These are phyloP conservation scores for Heterobasidion irregulare DNA, from an alignment of 1,284 basidiomycete species.

Conservation along the genomic window DNA sequence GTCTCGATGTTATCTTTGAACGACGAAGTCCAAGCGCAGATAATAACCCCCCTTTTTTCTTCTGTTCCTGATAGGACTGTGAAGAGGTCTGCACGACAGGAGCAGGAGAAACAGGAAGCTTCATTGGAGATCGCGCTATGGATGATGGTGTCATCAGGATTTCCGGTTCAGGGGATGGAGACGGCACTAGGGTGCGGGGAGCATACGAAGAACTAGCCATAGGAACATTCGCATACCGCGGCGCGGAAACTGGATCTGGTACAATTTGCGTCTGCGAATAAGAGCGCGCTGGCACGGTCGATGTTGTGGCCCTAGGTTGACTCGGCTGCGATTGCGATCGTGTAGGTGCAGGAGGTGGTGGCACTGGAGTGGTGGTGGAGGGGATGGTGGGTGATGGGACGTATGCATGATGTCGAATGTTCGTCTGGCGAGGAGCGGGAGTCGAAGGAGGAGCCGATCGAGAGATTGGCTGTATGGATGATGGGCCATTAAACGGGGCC, in stretches of 20 bases:
- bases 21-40: conserved; percentile 23
- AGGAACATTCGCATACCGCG: not conserved
- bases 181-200: conserved; percentile 6
- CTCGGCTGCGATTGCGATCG: conserved; percentile 9
- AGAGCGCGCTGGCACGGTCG: not conserved
- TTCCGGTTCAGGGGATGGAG: conserved; percentile 11
- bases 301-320: not conserved
- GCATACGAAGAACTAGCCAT: conserved; percentile 6
- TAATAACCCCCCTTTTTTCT: conserved; percentile 24
- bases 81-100: conserved; percentile 11
- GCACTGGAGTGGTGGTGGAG: not conserved
- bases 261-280: not conserved
- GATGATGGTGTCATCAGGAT: conserved; percentile 12
- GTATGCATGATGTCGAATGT: conserved; percentile 9
- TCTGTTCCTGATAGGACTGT: conserved; percentile 21
- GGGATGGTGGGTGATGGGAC: conserved; percentile 5
- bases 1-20: conserved; percentile 25
- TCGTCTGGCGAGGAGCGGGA: conserved; percentile 7
- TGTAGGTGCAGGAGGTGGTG: conserved; percentile 1
- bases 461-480: not conserved
- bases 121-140: conserved; percentile 7
- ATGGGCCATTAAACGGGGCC: not conserved
- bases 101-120: conserved; percentile 8
- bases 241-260: not conserved
- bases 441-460: not conserved